These are phyloP conservation scores for Paraconiothyrium brasiliense DNA, from an alignment of 2,329 filamentous ascomycete species.

Conservation along the genomic window DNA sequence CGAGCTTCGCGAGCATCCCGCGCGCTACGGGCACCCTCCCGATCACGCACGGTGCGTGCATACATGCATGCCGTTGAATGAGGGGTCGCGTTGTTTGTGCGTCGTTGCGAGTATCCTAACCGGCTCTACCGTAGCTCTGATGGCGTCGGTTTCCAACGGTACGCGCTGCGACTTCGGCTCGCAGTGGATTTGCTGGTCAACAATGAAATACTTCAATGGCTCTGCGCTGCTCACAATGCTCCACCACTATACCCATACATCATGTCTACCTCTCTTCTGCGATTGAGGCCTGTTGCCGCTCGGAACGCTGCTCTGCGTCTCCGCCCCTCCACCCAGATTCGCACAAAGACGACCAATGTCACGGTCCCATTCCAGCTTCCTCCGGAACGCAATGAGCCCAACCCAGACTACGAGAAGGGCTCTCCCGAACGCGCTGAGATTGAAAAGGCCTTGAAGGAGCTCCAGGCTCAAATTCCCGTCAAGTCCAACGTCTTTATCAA, in stretches of 20 bases:
- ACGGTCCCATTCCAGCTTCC: conserved; percentile 42
- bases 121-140: neutral
- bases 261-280: conserved; percentile 27
- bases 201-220: conserved; percentile 16
- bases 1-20: neutral
- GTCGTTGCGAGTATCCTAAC: neutral
- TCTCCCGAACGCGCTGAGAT: conserved; percentile 38
- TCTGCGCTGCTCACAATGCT: conserved; percentile 6
- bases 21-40: conserved; percentile 4
- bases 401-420: conserved; percentile 40
- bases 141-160: conserved; percentile 9
- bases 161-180: conserved; percentile 11
- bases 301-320: conserved; percentile 16
- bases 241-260: conserved; percentile 10
- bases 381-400: conserved; percentile 40
- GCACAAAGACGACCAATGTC: conserved; percentile 36
- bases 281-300: conserved; percentile 27
- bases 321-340: conserved; percentile 25
- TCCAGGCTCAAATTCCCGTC: conserved; percentile 38
- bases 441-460: conserved; percentile 34
- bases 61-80: neutral
- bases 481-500: conserved; percentile 38
- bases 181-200: neutral
- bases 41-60: neutral
- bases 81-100: no score